Evolutionary conservation across 345 rosid genomes (phyloP), one percentile per base, ranked within the genome.

Genomic region (Murraya koenigii): DNA sequence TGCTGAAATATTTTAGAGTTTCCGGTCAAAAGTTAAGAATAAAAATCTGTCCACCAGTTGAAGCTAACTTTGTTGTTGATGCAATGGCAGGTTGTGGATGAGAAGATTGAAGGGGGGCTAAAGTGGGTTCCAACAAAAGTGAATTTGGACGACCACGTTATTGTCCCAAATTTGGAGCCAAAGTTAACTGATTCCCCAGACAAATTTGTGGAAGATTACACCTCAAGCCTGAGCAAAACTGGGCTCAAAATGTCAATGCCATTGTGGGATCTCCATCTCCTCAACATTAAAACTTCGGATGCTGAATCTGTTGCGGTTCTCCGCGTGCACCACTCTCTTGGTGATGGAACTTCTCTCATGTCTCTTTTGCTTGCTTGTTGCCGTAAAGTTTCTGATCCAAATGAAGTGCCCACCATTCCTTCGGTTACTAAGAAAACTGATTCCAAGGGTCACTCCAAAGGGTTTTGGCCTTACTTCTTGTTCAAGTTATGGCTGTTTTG

Each of bases 221-320:
- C 80, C 36, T 65, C 77, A 8, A 39, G 69, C 73, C 67, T 80
- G 1, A 80, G 70, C 33, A 62, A 61, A 63, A 82, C 79, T 25
- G 65, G 69, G 1, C 74, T 84, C 17, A 75, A 75, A 70, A 10
- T 19, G 56, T 76, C 91, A 3, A 75, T 78, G 64, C 91, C 89
- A 1, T 76, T 86, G 44, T 84, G 88, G 88, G 89, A 88, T 61
- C 22, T 82, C 59, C 91, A 84, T 55, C 65, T 88, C 76, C 80
- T 88, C 54, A 86, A 83, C 72, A 10, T 86, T 17, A 61, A 15
- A 39, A 83, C 84, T 32, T 38, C 63, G 3, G 83, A 83, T 47
- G 85, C 91, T 5, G 85, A 83, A 47, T 72, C 85, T 0, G 8
- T 65, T 3, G 68, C 69, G 3, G 67, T 86, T 67, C n/a, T 75